A percentile compares a stretch with the other conserved stretches of the same genome.
Evolutionary conservation across 139 green algal genomes (phyloP).

Genomic region (Yamagishiella unicocca): DNA sequence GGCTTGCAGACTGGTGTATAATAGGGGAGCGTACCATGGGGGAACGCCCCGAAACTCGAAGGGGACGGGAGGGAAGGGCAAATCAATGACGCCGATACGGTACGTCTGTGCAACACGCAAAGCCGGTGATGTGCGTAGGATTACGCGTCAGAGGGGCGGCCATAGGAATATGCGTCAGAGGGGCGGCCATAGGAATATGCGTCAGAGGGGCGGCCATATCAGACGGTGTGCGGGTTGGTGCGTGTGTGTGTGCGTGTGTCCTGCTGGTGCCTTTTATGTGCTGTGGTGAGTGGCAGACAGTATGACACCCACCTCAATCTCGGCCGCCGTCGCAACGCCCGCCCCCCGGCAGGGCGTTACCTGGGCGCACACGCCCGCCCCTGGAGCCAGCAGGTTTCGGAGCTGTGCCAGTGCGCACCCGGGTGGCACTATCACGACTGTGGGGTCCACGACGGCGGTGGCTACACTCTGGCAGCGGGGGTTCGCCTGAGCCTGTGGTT

Average conservation of each 20-base stretch:
- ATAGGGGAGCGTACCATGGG: not conserved
- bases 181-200: too few species aligned
- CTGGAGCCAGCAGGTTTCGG: not conserved
- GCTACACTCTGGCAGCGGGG: not conserved
- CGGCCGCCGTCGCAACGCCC: not conserved
- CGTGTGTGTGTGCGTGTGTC: too few species aligned
- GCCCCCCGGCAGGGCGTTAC: not conserved
- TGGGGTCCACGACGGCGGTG: not conserved
- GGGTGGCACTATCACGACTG: not conserved
- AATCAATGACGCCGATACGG: too few species aligned
- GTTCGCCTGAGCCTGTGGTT: not conserved
- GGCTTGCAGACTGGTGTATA: not conserved
- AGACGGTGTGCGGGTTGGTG: too few species aligned
- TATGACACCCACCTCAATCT: not conserved
- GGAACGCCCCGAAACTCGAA: too few species aligned
- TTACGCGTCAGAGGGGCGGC: too few species aligned
- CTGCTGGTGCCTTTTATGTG: too few species aligned
- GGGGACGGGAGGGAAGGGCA: too few species aligned
- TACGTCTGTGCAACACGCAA: too few species aligned
- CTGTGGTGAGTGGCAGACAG: not conserved
- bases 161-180: too few species aligned
- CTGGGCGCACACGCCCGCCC: not conserved
- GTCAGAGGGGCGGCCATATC: too few species aligned
- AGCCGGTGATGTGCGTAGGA: too few species aligned
- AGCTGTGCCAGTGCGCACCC: not conserved